Evolutionary conservation across 1,284 basidiomycete species (phyloP).

Genomic region (Moesziomyces antarcticus): DNA sequence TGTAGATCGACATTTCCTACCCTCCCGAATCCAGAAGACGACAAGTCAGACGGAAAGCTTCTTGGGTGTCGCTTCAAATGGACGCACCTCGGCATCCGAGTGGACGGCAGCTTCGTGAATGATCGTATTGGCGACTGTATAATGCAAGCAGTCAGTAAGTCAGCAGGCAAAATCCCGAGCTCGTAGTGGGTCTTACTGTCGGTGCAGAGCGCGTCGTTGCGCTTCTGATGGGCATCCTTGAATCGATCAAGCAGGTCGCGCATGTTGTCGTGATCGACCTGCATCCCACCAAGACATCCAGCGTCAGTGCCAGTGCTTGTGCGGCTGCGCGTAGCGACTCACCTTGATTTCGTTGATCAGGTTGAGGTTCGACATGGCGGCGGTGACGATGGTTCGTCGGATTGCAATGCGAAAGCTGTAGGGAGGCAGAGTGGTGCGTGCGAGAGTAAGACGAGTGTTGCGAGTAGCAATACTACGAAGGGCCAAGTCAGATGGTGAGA

Average conservation of each 20-base stretch:
- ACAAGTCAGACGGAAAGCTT: neutral
- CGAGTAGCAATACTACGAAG: too few relatives aligned
- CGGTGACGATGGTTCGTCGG: constrained; percentile 11
- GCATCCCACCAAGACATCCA: neutral
- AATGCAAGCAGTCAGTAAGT: too few relatives aligned
- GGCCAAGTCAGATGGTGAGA: too few relatives aligned
- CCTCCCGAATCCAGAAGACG: neutral
- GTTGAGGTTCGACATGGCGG: constrained; percentile 14
- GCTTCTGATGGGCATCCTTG: constrained; percentile 14
- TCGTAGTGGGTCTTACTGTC: constrained; percentile 9
- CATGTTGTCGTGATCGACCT: constrained; percentile 55
- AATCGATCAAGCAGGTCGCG: constrained; percentile 43
- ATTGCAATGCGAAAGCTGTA: neutral
- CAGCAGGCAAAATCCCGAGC: too few relatives aligned
- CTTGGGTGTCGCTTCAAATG: neutral
- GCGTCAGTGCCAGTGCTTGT: neutral
- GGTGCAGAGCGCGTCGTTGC: constrained; percentile 31
- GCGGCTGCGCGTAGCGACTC: neutral
- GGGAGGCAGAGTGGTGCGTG: neutral
- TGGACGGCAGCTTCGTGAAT: constrained; percentile 35
- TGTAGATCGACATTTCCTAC: constrained; percentile 53
- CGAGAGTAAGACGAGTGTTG: neutral
- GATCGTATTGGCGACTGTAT: constrained; percentile 33
- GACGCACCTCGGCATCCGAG: constrained; percentile 26
- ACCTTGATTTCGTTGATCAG: constrained; percentile 38